phyloP scores from a whole-genome alignment of 2,329 filamentous ascomycete species.

The Beauveria sp. region DNA sequence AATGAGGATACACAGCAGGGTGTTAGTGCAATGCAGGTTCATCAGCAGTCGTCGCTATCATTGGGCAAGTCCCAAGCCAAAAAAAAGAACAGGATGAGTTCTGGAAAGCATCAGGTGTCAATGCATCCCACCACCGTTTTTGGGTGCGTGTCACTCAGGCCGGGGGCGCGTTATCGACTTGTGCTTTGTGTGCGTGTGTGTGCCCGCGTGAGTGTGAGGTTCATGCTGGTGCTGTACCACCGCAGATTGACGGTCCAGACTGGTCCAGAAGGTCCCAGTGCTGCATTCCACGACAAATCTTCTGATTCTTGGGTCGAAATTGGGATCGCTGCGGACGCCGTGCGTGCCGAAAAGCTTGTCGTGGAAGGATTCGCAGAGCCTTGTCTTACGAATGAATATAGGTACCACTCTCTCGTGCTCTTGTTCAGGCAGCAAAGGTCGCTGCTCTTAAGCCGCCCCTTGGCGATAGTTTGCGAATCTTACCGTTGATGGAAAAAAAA shows the following conservation, averaged over 20 bases:
- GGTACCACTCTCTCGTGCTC: no score
- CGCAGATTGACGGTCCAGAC: background rate
- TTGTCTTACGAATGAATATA: no score
- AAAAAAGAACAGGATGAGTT: background rate
- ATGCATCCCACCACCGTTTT: background rate
- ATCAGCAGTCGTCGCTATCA: background rate
- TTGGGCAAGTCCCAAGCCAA: background rate
- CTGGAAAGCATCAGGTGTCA: conserved; percentile 1
- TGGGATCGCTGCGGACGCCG: background rate
- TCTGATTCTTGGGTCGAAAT: background rate
- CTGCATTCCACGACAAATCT: background rate
- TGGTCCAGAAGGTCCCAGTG: background rate
- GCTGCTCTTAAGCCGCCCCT: no score
- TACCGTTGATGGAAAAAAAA: no score
- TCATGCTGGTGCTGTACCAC: no score
- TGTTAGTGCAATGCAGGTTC: background rate
- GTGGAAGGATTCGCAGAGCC: background rate
- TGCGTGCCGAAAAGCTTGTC: background rate
- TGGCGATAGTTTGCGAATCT: no score
- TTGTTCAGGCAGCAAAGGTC: no score
- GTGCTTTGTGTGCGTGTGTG: background rate
- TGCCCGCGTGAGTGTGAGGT: no score
- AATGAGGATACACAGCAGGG: background rate
- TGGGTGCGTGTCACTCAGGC: background rate
- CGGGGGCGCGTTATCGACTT: background rate